A percentile compares a stretch with the other conserved stretches of the same genome.
phyloP scores from a whole-genome alignment of 2,329 filamentous ascomycete genomes.

The Macrophomina phaseolina region DNA sequence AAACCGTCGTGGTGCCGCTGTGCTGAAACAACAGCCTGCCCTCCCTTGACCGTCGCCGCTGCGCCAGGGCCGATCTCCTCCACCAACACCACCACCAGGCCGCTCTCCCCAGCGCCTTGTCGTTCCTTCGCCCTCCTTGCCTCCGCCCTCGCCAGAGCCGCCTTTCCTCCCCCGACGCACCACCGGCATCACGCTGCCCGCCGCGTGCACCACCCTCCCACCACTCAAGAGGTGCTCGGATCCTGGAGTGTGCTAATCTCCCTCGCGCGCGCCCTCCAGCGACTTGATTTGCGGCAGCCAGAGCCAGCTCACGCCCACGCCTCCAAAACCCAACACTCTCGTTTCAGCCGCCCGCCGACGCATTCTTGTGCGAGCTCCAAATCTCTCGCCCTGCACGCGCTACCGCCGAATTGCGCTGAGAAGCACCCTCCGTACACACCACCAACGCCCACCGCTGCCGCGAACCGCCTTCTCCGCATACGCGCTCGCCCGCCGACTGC shows the following conservation, averaged over 20 bases:
- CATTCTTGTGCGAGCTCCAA: conserved; percentile 25
- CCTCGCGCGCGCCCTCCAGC: conserved; percentile 25
- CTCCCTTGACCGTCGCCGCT: conserved; percentile 24
- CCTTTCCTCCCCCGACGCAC: conserved; percentile 15
- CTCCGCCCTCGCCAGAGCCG: conserved; percentile 19
- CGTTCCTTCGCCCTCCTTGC: conserved; percentile 24
- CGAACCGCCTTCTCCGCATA: background rate
- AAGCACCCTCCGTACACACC: conserved; percentile 1
- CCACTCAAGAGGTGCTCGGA: conserved; percentile 13
- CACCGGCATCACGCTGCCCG: conserved; percentile 19
- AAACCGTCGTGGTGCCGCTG: conserved; percentile 27
- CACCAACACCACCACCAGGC: conserved; percentile 19
- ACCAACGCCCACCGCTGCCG: background rate
- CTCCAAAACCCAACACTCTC: conserved; percentile 19
- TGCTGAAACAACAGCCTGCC: conserved; percentile 25
- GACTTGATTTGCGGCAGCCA: conserved; percentile 25
- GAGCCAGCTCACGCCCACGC: conserved; percentile 21
- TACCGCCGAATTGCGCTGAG: background rate
- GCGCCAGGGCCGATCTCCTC: conserved; percentile 22
- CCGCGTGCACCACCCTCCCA: conserved; percentile 18
- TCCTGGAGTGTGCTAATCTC: conserved; percentile 25
- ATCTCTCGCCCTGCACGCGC: conserved; percentile 24
- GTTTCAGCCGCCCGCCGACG: conserved; percentile 25
- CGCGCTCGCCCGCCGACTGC: background rate
- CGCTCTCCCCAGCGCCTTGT: conserved; percentile 19